Evolutionary conservation across 31 red algal species (phyloP).

Genomic region (Endocladia muricata): DNA sequence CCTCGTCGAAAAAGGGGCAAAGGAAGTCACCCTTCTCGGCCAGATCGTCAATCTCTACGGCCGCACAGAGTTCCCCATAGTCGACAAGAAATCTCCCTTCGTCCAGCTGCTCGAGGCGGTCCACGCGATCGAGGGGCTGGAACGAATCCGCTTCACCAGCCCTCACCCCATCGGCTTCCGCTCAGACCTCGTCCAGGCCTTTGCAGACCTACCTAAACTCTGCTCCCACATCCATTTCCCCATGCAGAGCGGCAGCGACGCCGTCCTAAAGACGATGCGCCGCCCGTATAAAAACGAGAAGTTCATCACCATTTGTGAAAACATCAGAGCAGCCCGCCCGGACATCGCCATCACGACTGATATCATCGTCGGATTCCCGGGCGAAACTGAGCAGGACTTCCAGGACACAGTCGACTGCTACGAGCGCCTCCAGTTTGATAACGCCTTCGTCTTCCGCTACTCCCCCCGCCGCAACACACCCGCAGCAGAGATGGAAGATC

Average conservation of each 20-base stretch:
- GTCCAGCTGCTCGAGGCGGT: conserved; percentile 53
- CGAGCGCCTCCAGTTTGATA: conserved; percentile 15
- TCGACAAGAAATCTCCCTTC: background rate
- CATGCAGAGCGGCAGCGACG: conserved; percentile 41
- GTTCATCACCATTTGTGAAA: conserved; percentile 31
- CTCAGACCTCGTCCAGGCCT: conserved; percentile 48
- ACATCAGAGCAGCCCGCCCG: background rate
- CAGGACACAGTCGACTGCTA: conserved; percentile 33
- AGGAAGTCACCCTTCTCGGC: conserved; percentile 67
- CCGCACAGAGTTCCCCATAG: background rate
- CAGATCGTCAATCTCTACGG: conserved; percentile 80
- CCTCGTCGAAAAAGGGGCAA: conserved; percentile 44
- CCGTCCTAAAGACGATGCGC: conserved; percentile 51
- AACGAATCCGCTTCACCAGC: conserved; percentile 70
- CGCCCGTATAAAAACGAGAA: conserved; percentile 51
- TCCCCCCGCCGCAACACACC: conserved; percentile 37
- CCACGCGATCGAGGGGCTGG: conserved; percentile 11
- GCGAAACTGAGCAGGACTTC: conserved; percentile 71
- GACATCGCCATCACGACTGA: conserved; percentile 58
- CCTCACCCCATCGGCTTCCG: conserved; percentile 76
- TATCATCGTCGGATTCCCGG: conserved; percentile 78
- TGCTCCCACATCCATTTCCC: conserved; percentile 63
- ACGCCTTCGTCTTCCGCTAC: conserved; percentile 69
- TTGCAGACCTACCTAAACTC: conserved; percentile 11
- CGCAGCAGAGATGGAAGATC: conserved; percentile 15